Conservation (phyloP, 1,284 basidiomycete species). For the Vanrija humicola region DNA sequence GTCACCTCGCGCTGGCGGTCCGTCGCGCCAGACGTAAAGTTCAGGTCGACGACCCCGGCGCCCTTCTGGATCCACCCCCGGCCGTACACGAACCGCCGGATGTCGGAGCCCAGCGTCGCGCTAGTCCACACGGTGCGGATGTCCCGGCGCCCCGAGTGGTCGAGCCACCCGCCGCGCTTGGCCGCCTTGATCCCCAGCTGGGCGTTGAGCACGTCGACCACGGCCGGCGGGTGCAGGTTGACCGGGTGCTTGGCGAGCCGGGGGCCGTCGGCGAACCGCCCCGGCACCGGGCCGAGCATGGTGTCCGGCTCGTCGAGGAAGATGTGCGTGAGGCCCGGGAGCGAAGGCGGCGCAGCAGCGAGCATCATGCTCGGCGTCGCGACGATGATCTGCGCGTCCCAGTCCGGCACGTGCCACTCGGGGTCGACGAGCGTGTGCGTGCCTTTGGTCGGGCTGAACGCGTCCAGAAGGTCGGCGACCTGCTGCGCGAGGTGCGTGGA, state of each 20-base stretch:
- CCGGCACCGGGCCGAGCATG: constrained; percentile 25
- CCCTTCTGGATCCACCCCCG: constrained; percentile 24
- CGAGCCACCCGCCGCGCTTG: constrained; percentile 1
- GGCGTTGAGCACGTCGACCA: constrained; percentile 17
- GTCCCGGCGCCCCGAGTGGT: constrained; percentile 15
- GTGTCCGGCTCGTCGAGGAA: constrained; percentile 38
- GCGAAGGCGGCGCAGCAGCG: neutral
- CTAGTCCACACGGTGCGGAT: constrained; percentile 30
- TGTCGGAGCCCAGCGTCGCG: constrained; percentile 20
- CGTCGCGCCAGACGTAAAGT: constrained; percentile 21
- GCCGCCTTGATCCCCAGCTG: constrained; percentile 16
- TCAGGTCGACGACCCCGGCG: constrained; percentile 24
- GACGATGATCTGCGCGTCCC: constrained; percentile 16
- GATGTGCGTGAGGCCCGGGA: constrained; percentile 15
- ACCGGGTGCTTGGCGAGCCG: constrained; percentile 19
- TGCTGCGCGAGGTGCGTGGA: constrained; percentile 30
- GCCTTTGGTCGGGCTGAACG: neutral
- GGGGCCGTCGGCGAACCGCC: constrained; percentile 2
- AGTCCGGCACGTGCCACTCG: neutral
- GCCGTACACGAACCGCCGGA: constrained; percentile 23
- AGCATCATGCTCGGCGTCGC: constrained; percentile 17
- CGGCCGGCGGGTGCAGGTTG: constrained; percentile 25
- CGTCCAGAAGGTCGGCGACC: constrained; percentile 11
- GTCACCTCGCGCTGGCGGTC: constrained; percentile 12
- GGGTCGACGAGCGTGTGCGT: neutral